phyloP scores from a whole-genome alignment of 2,329 filamentous ascomycete species.

The Arthrinium puccinioides region DNA sequence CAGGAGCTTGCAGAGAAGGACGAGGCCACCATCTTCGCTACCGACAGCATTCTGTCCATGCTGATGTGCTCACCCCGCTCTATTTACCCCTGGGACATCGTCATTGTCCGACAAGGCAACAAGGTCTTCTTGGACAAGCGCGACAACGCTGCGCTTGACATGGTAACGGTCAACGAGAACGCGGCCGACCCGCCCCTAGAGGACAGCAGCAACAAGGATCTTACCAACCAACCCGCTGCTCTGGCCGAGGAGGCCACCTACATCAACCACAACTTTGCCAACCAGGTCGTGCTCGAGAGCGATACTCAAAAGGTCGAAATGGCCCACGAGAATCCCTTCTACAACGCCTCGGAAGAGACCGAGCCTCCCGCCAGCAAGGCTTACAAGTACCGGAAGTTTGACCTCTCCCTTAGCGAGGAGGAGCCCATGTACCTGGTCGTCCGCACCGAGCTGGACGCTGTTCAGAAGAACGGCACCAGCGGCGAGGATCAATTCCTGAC shows the following conservation, averaged over 20 bases:
- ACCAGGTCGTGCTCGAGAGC: slow-evolving; percentile 86
- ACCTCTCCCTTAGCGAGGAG: slow-evolving; percentile 89
- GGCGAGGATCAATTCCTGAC: slow-evolving; percentile 88
- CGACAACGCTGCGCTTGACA: slow-evolving; percentile 86
- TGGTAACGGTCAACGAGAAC: slow-evolving; percentile 99
- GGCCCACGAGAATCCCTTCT: slow-evolving; percentile 90
- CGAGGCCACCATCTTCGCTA: slow-evolving; percentile 94
- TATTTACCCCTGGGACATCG: slow-evolving; percentile 97
- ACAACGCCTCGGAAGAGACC: slow-evolving; percentile 86
- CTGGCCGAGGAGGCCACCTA: slow-evolving; percentile 96
- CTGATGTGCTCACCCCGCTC: slow-evolving; percentile 97
- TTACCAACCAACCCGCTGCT: slow-evolving; percentile 86
- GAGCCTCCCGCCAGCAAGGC: slow-evolving; percentile 92
- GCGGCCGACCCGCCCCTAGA: slow-evolving; percentile 91
- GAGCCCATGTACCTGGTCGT: slow-evolving; percentile 90
- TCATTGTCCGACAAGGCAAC: slow-evolving; percentile 86
- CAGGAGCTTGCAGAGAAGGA: slow-evolving; percentile 94
- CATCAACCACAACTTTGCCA: slow-evolving; percentile 99
- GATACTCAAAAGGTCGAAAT: slow-evolving; percentile 74
- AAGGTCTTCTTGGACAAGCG: slow-evolving; percentile 99
- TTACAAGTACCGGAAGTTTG: slow-evolving; percentile 97
- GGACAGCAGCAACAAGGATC: slow-evolving; percentile 90
- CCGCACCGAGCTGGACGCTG: slow-evolving; percentile 89
- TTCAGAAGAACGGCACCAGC: slow-evolving; percentile 88
- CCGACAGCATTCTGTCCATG: slow-evolving; percentile 96